Base-by-base conservation (phyloP, 1,284 basidiomycete species). In the Taiwanofungus camphoratus region DNA sequence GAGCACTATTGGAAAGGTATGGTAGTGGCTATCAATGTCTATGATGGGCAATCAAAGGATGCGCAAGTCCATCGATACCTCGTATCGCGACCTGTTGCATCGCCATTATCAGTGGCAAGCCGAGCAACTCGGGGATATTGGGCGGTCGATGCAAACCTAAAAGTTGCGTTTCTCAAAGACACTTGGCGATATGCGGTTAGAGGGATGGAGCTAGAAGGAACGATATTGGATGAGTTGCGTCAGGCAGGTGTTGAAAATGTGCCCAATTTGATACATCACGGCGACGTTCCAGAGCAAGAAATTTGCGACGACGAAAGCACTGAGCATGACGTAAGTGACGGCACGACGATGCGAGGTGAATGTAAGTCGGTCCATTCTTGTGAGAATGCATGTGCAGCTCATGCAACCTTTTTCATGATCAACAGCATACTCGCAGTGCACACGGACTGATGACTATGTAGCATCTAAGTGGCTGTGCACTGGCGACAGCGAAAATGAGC, bases 41-140 rank as follows among this genome's bases (percentile, higher is more conserved):
- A 19, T 13, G 16, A n/a, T 6, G 5, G 33, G 15, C 30, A 13
- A 11, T 9, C 30, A 16, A 16, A 23, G 18, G 35, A 34, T 37
- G 18, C 13, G 36, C 11, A 32, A 20, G 12, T 35, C 16, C 5
- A 29, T 36, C 31, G 9, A 12, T 36, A 44, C 11, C 22, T 50
- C 8, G 30, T 48, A 5, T 50, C 51, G 2, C 29, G 41, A 7
- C 43, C 48, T 1, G 27, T 46, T 3, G 13, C 21, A 6, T 16
- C 36, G 2, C 44, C 48, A 1, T 11, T 42, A 4, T 44, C 41
- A 1, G 9, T 41, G 15, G 11, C 18, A 11, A 46, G 44, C 11
- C 40, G 48, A 3, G 42, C 31, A 5, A 50, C 44, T 5, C 48
- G 48, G 3, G 38, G 31, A 7, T 52, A 46, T 19, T 50, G 48